phyloP scores from a whole-genome alignment of 352 stramenopile species.

The Phytophthora pisi region DNA sequence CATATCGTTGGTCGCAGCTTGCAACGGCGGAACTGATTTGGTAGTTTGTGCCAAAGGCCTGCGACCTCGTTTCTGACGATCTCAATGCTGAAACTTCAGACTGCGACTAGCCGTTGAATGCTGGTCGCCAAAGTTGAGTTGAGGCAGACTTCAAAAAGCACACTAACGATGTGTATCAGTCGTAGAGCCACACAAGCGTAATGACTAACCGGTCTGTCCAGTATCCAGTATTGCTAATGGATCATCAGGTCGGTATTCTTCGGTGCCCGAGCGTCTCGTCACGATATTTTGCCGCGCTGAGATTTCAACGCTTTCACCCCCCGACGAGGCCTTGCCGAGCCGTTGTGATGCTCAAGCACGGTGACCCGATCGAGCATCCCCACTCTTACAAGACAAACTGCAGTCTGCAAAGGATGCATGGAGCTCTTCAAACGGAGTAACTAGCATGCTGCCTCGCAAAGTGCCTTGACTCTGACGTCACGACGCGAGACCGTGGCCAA shows the following conservation, averaged over 20 bases:
- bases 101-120: neutral
- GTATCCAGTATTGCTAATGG: neutral
- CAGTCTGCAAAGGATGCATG: too few relatives aligned
- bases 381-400: too few relatives aligned
- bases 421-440: too few relatives aligned
- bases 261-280: neutral
- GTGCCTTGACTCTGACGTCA: neutral
- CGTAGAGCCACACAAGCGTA: neutral
- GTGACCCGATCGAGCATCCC: too few relatives aligned
- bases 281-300: neutral
- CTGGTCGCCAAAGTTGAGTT: neutral
- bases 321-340: too few relatives aligned
- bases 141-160: neutral
- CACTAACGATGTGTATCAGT: neutral
- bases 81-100: neutral
- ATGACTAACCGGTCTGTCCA: neutral
- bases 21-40: conserved; percentile 1
- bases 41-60: neutral
- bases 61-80: neutral
- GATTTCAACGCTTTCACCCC: neutral
- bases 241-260: neutral
- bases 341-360: too few relatives aligned
- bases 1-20: conserved; percentile 15
- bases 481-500: conserved; percentile 1
- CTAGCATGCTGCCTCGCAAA: neutral